phyloP scores from a whole-genome alignment of 225 moss, liverwort and hornwort genomes.

The Sphagnum contortum region DNA sequence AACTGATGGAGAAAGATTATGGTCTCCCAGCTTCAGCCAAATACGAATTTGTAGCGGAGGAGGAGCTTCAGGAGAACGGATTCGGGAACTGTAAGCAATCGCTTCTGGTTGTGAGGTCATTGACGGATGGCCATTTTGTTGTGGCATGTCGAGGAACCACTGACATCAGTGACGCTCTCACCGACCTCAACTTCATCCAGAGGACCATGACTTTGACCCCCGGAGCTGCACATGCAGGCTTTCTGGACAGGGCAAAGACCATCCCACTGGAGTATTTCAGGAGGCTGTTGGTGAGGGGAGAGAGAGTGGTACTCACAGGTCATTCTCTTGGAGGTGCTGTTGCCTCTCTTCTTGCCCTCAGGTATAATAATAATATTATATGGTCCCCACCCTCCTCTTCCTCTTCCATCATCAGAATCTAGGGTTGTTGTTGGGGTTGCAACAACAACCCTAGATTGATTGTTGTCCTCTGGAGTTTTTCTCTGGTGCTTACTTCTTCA shows the following conservation, averaged over 20 bases:
- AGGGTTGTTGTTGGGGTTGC: background rate
- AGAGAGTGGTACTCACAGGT: constrained; percentile 71
- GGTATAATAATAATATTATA: constrained; percentile 7
- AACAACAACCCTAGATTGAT: background rate
- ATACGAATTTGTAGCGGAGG: constrained; percentile 67
- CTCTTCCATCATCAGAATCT: too few species aligned
- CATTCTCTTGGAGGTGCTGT: constrained; percentile 95
- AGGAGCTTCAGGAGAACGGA: constrained; percentile 67
- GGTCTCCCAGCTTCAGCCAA: constrained; percentile 71
- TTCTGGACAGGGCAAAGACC: constrained; percentile 74
- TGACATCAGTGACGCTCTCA: constrained; percentile 72
- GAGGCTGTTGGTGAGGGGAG: constrained; percentile 62
- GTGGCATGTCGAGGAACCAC: constrained; percentile 87
- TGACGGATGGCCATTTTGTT: constrained; percentile 64
- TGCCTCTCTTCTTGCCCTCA: constrained; percentile 70
- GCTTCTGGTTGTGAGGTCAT: constrained; percentile 58
- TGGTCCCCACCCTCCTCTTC: too few species aligned
- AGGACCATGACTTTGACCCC: constrained; percentile 78
- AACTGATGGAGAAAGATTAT: constrained; percentile 72
- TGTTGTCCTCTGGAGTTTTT: background rate
- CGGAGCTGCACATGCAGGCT: constrained; percentile 86
- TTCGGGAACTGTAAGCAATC: constrained; percentile 67
- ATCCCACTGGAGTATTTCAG: constrained; percentile 87
- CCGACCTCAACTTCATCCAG: constrained; percentile 80
- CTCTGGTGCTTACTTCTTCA: background rate